Conservation (phyloP, 2,329 filamentous ascomycete genomes). For the Calonectria naviculata region DNA sequence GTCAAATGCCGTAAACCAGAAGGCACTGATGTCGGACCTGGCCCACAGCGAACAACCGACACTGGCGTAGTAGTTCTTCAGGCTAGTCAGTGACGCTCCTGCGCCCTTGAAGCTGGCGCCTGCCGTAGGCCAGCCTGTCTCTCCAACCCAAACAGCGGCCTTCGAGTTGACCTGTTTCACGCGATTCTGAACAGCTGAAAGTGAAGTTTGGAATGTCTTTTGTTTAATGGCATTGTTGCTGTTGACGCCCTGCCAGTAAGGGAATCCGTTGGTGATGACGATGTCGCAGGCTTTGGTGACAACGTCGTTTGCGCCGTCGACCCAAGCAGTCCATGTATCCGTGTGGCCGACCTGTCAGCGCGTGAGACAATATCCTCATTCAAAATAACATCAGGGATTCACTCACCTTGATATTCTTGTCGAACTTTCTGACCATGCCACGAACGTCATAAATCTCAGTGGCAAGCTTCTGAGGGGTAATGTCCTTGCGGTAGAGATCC, state of each 20-base stretch:
- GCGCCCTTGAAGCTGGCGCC: slow-evolving; percentile 34
- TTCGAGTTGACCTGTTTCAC: slow-evolving; percentile 34
- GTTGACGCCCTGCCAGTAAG: slow-evolving; percentile 38
- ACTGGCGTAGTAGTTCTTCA: slow-evolving; percentile 36
- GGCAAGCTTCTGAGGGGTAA: slow-evolving; percentile 35
- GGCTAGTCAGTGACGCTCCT: slow-evolving; percentile 17
- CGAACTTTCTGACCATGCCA: slow-evolving; percentile 36
- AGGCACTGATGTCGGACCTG: slow-evolving; percentile 30
- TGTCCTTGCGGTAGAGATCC: slow-evolving; percentile 38
- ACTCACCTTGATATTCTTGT: slow-evolving; percentile 35
- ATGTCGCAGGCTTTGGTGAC: slow-evolving; percentile 38
- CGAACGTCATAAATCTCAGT: slow-evolving; percentile 39
- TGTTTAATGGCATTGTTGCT: slow-evolving; percentile 35
- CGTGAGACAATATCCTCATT: slow-evolving; percentile 4
- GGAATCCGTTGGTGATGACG: slow-evolving; percentile 38
- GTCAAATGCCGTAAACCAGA: slow-evolving; percentile 40
- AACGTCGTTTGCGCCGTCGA: slow-evolving; percentile 36
- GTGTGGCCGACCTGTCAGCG: slow-evolving; percentile 33
- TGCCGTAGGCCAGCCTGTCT: slow-evolving; percentile 36
- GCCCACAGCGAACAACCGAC: slow-evolving; percentile 36
- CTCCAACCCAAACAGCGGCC: slow-evolving; percentile 35
- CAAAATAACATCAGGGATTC: not conserved
- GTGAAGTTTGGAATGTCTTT: slow-evolving; percentile 39
- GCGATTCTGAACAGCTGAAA: slow-evolving; percentile 32
- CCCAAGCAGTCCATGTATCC: slow-evolving; percentile 40